phyloP scores from a whole-genome alignment of 495 filamentous ascomycete species.

The Hypoxylon trugodes region DNA sequence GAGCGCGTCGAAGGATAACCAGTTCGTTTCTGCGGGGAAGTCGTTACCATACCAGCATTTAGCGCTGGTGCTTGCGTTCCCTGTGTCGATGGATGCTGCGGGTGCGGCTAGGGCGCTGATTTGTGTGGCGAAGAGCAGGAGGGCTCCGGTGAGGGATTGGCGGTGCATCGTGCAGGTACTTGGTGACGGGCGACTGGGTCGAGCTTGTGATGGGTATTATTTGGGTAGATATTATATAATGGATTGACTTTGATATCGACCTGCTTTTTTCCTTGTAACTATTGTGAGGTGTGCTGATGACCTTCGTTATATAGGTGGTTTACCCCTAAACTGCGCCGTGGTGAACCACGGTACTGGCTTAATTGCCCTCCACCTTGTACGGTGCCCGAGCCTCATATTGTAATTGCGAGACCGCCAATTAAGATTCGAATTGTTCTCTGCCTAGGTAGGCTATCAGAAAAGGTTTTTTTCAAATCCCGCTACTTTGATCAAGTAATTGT shows the following conservation, averaged over 20 bases:
- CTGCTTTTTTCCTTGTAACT: background rate
- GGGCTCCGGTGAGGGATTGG: background rate
- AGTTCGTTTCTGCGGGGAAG: slow-evolving; percentile 3
- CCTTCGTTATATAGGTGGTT: background rate
- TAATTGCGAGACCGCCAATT: no score
- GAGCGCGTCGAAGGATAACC: slow-evolving; percentile 12
- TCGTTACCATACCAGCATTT: slow-evolving; percentile 14
- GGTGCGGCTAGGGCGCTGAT: background rate
- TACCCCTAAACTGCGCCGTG: background rate
- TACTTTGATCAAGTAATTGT: no score
- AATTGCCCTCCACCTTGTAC: no score
- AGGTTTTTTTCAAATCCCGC: no score
- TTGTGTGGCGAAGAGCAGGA: background rate
- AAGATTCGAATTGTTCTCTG: no score
- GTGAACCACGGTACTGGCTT: background rate
- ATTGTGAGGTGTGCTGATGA: background rate
- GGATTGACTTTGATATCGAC: background rate
- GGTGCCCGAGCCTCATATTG: no score
- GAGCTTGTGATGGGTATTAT: no score
- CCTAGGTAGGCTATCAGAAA: no score
- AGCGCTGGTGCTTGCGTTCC: background rate
- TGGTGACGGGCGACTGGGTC: no score
- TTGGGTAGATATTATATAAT: no score
- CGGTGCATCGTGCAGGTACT: background rate
- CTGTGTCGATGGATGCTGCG: background rate